These are phyloP conservation scores for Salix udensis DNA, from an alignment of 345 rosid genomes.

Conservation along the genomic window DNA sequence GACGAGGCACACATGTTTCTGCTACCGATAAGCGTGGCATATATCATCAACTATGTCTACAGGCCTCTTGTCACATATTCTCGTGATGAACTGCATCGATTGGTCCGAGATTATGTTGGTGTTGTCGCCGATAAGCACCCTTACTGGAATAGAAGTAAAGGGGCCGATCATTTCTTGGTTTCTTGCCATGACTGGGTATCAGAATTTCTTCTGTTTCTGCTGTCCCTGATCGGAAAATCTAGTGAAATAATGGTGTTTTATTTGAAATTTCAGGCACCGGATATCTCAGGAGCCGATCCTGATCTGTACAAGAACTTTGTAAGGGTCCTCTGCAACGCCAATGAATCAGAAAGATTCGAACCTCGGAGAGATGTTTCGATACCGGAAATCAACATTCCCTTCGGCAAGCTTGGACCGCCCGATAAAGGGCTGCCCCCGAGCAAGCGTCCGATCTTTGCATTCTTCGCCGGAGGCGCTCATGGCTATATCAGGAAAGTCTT, in stretches of 20 bases:
- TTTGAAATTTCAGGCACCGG: conserved; percentile 48
- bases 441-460: conserved; percentile 48
- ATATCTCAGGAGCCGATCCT: conserved; percentile 44
- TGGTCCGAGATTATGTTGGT: conserved; percentile 40
- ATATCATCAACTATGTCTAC: conserved; percentile 39
- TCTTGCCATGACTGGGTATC: conserved; percentile 71
- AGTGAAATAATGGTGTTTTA: neutral
- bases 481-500: conserved; percentile 48
- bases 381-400: conserved; percentile 42
- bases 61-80: conserved; percentile 30
- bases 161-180: conserved; percentile 61
- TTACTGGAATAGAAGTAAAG: conserved; percentile 57
- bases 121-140: conserved; percentile 38
- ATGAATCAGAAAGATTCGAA: conserved; percentile 59
- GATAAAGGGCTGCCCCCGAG: conserved; percentile 10
- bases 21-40: conserved; percentile 47
- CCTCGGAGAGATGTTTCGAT: conserved; percentile 62
- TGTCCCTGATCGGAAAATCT: neutral
- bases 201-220: neutral
- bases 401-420: conserved; percentile 19
- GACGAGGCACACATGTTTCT: conserved; percentile 52
- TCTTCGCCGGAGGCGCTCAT: conserved; percentile 69
- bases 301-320: conserved; percentile 49
- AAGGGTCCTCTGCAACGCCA: conserved; percentile 79
- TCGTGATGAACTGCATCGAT: conserved; percentile 28